phyloP scores from a whole-genome alignment of 1,284 basidiomycete genomes.

The Schizophyllum commune region DNA sequence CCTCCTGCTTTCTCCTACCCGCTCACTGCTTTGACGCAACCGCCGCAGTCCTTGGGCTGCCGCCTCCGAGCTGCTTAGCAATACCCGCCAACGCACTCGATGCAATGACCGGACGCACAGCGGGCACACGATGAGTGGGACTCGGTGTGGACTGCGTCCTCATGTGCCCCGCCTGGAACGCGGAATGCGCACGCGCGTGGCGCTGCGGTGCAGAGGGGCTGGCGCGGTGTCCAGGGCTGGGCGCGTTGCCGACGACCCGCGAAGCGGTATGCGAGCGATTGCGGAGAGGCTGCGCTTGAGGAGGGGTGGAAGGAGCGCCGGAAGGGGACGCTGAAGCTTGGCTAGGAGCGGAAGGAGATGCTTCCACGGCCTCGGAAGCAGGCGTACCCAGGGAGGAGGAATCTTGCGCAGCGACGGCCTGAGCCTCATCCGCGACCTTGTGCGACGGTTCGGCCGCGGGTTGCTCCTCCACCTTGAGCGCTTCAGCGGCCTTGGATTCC shows the following conservation, averaged over 20 bases:
- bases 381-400: neutral
- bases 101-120: neutral
- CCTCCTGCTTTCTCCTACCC: neutral
- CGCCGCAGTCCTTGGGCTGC: too few species aligned
- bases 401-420: neutral
- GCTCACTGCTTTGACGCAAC: neutral
- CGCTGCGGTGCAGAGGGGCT: neutral
- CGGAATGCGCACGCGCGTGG: neutral
- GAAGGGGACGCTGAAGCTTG: neutral
- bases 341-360: neutral
- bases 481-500: neutral
- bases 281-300: constrained; percentile 18
- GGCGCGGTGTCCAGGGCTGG: neutral
- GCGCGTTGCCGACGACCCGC: neutral
- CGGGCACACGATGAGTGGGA: neutral
- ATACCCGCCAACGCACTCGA: neutral
- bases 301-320: neutral
- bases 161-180: neutral
- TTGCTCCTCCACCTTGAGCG: neutral
- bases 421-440: neutral
- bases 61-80: neutral
- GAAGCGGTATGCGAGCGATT: constrained; percentile 29
- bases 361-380: neutral
- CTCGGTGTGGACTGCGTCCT: neutral
- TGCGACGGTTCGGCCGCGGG: neutral